These are phyloP conservation scores for Alternaria panax DNA, from an alignment of 2,329 filamentous ascomycete species.

Conservation along the genomic window DNA sequence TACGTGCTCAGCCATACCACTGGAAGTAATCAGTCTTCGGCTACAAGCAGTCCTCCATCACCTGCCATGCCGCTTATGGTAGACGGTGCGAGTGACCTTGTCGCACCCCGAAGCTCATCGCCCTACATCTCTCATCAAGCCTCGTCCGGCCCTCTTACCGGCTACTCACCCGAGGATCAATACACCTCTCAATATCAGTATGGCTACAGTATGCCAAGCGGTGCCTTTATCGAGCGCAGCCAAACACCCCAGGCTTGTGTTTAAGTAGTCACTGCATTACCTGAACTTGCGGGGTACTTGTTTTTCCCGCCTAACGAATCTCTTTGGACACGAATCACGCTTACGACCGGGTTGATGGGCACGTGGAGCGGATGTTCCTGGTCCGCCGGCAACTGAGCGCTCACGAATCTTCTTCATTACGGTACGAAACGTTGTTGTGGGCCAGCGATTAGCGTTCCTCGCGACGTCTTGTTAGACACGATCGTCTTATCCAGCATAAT, in stretches of 20 bases:
- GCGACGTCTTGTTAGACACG: constrained; percentile 21
- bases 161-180: constrained; percentile 51
- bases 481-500: constrained; percentile 36
- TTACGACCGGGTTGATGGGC: constrained; percentile 45
- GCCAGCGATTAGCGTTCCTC: constrained; percentile 30
- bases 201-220: constrained; percentile 50
- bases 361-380: constrained; percentile 47
- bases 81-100: constrained; percentile 51
- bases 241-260: constrained; percentile 55
- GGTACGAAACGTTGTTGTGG: constrained; percentile 41
- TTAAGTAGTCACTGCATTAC: constrained; percentile 25
- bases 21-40: constrained; percentile 46
- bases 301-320: constrained; percentile 42
- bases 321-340: constrained; percentile 46
- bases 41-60: constrained; percentile 48
- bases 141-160: constrained; percentile 53
- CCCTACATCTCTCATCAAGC: constrained; percentile 51
- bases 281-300: constrained; percentile 9
- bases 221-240: constrained; percentile 54
- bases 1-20: constrained; percentile 35
- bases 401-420: constrained; percentile 43
- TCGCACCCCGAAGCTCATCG: constrained; percentile 37
- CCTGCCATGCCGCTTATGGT: constrained; percentile 43
- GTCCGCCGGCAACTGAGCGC: constrained; percentile 34
- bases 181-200: constrained; percentile 54